These are phyloP conservation scores for Arthroderma sp. DNA, from an alignment of 2,329 filamentous ascomycete genomes.

Conservation along the genomic window DNA sequence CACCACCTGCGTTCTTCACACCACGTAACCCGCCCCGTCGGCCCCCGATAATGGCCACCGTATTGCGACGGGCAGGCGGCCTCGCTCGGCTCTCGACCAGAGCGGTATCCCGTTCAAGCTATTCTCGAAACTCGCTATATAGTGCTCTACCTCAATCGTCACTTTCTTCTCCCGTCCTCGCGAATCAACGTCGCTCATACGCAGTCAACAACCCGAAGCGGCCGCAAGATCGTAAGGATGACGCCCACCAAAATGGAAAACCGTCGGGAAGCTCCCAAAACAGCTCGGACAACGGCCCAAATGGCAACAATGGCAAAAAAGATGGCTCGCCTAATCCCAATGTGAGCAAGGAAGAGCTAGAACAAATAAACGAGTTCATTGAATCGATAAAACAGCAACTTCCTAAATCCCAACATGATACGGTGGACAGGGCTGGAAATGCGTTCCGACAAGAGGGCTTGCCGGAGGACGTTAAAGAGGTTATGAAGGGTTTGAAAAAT, in stretches of 20 bases:
- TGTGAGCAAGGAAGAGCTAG: conserved; percentile 43
- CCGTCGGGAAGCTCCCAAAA: conserved; percentile 16
- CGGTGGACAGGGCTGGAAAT: conserved; percentile 47
- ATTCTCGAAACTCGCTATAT: conserved; percentile 33
- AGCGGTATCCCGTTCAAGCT: conserved; percentile 40
- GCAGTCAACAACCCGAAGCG: conserved; percentile 32
- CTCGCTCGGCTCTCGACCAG: conserved; percentile 50
- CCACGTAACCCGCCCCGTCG: conserved; percentile 9
- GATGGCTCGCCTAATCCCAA: conserved; percentile 28
- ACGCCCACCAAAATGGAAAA: conserved; percentile 18
- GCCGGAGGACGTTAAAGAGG: conserved; percentile 52
- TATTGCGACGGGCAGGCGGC: conserved; percentile 53
- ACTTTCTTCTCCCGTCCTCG: conserved; percentile 24
- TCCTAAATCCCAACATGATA: conserved; percentile 47
- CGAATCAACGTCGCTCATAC: conserved; percentile 26
- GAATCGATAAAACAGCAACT: conserved; percentile 43
- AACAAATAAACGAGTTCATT: conserved; percentile 46
- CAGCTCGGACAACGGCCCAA: conserved; percentile 4
- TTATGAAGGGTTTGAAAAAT: conserved; percentile 41
- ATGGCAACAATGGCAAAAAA: conserved; percentile 9
- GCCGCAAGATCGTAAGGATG: conserved; percentile 30
- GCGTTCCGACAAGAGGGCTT: conserved; percentile 56
- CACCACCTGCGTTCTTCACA: too few relatives aligned
- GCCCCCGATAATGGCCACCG: conserved; percentile 47
- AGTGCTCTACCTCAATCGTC: conserved; percentile 24